Base-by-base conservation (phyloP, 2,329 filamentous ascomycete species). In the Cryphonectria carpinicola region DNA sequence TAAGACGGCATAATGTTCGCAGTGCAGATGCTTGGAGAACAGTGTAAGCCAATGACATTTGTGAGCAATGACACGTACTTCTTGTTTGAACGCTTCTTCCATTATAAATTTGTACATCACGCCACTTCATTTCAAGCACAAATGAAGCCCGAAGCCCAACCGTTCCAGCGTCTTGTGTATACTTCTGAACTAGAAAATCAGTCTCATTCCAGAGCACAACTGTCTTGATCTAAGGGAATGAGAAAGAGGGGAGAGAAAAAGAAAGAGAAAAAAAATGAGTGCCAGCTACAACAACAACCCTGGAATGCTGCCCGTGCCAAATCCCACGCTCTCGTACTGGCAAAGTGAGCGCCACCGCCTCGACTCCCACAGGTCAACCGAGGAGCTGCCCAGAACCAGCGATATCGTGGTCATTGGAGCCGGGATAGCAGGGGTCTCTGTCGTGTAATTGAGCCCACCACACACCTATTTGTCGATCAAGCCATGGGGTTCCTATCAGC, bases 301-400 rank as follows among this genome's bases (percentile, higher is more conserved):
- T 32, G n/a, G 13, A 7, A 22, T 72, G 54, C 43, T 73, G 6
- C 69, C 69, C 10, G 69, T 71, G 25, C 63, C 69, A 5, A 67
- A 68, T 32, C 69, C 71, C 25, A 73, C 71, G 41, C 25, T 37
- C 8, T 71, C 71, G 11, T 73, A 70, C 39, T 73, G 71, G 71
- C 70, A 69, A 4, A 73, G 69, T 28, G 62, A 71, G 58, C 71
- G 41, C 5, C 71, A 73, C 25, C 52, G 56, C n/a, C 71, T 73
- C 28, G 71, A 73, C 49, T 70, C 69, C 0, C 39, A 66, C 35
- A 58, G 66, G 25, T 73, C 71, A 4, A 73, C 69, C 3, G 41
- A 63, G 5, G 64, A 66, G 2, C 61, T 73, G n/a, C 71, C 71
- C 2, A 25, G 69, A 1, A 41, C 25, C 6, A 63, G 22, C 25